phyloP scores from a whole-genome alignment of 352 stramenopile species.

The Stramenopiles sp. region DNA sequence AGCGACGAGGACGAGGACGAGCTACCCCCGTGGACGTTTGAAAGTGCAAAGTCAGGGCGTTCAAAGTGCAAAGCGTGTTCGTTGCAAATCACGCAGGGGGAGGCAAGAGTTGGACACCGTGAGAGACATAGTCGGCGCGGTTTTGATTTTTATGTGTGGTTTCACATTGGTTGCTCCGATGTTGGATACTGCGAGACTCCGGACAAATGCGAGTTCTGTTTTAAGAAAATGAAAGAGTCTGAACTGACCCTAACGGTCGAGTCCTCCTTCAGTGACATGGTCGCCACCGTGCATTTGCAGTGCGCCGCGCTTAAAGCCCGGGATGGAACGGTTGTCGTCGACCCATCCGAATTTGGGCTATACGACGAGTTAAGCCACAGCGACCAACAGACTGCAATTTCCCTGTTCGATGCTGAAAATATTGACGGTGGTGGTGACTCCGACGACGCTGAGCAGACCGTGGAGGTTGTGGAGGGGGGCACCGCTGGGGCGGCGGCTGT shows the following conservation, averaged over 20 bases:
- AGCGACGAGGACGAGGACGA: too few relatives aligned
- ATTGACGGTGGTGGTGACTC: neutral
- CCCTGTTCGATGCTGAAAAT: neutral
- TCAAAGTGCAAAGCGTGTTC: neutral
- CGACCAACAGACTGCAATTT: neutral
- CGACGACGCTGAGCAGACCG: neutral
- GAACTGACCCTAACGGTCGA: neutral
- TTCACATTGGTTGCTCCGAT: neutral
- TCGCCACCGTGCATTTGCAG: neutral
- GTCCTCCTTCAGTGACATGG: neutral
- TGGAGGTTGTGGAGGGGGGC: neutral
- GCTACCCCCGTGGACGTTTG: too few relatives aligned
- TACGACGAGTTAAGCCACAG: neutral
- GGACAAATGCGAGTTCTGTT: neutral
- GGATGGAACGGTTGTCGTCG: too few relatives aligned
- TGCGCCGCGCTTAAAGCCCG: neutral
- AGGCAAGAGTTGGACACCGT: neutral
- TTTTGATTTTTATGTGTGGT: neutral
- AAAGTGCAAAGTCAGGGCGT: neutral
- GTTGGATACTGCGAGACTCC: neutral
- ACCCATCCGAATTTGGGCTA: neutral
- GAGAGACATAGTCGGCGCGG: neutral
- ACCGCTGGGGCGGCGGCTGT: neutral
- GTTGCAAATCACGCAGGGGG: neutral
- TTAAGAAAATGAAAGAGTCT: too few relatives aligned